These are phyloP conservation scores for Aspergillus asperescens DNA, from an alignment of 495 filamentous ascomycete genomes.

Conservation along the genomic window DNA sequence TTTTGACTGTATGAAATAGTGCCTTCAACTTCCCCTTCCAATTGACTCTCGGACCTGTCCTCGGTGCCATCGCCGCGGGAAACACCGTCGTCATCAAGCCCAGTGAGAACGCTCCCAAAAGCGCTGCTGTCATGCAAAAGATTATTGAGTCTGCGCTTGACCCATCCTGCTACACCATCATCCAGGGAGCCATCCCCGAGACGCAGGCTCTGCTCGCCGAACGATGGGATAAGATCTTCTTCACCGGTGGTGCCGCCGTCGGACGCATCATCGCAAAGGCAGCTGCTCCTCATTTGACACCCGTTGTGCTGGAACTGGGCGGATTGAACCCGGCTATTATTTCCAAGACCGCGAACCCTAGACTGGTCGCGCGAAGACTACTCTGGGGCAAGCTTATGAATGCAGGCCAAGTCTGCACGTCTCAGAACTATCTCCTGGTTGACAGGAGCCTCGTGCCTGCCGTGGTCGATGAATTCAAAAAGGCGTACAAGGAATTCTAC, in stretches of 20 bases:
- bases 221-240: constrained; percentile 98
- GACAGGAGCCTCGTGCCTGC: constrained; percentile 64
- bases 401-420: constrained; percentile 83
- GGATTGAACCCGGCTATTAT: constrained; percentile 88
- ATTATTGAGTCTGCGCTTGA: constrained; percentile 71
- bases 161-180: constrained; percentile 64
- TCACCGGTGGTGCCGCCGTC: constrained; percentile 73
- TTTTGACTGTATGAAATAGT: constrained; percentile 28
- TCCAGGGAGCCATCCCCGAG: constrained; percentile 78
- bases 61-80: constrained; percentile 88
- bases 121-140: constrained; percentile 73
- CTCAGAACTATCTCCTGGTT: constrained; percentile 82
- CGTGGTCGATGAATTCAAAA: constrained; percentile 72
- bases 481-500: constrained; percentile 70
- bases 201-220: constrained; percentile 75
- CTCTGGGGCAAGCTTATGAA: constrained; percentile 84
- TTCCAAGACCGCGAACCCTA: constrained; percentile 71
- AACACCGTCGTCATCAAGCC: constrained; percentile 89
- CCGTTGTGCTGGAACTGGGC: constrained; percentile 82
- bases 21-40: constrained; percentile 91
- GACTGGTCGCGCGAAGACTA: constrained; percentile 76
- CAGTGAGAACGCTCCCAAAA: constrained; percentile 69
- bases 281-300: constrained; percentile 86
- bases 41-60: constrained; percentile 67
- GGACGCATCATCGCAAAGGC: constrained; percentile 87